Conservation (phyloP, 208 protist genomes). For the Porcisia deanei region DNA sequence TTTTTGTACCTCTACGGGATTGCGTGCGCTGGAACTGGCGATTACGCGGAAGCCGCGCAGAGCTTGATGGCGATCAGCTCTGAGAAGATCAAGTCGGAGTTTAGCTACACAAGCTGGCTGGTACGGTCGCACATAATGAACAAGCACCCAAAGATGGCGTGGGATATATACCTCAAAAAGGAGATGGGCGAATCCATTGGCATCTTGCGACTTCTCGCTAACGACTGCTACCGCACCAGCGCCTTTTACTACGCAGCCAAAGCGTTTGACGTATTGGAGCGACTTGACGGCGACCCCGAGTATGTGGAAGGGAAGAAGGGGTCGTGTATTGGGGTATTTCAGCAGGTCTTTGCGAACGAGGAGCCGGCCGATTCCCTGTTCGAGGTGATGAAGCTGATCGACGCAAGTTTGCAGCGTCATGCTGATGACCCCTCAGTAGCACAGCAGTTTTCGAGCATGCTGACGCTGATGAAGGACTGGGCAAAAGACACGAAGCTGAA, state of each 20-base stretch:
- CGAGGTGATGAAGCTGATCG: conserved; percentile 94
- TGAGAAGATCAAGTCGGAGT: conserved; percentile 92
- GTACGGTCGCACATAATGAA: conserved; percentile 95
- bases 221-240: conserved; percentile 96
- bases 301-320: conserved; percentile 97
- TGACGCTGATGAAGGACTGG: conserved; percentile 94
- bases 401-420: conserved; percentile 82
- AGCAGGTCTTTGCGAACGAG: conserved; percentile 94
- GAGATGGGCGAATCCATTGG: conserved; percentile 94
- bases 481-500: conserved; percentile 90
- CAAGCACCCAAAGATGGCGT: conserved; percentile 93
- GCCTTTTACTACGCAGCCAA: conserved; percentile 97
- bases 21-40: conserved; percentile 81
- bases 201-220: conserved; percentile 96
- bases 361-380: conserved; percentile 84
- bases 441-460: conserved; percentile 86
- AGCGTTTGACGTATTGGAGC: conserved; percentile 97
- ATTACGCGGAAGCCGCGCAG: conserved; percentile 91
- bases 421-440: conserved; percentile 46
- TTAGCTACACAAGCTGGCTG: conserved; percentile 94
- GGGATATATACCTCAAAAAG: conserved; percentile 98
- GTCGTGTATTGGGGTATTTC: conserved; percentile 96
- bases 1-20: conserved; percentile 95
- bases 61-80: conserved; percentile 81
- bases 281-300: conserved; percentile 94